Evolutionary conservation across 768 basidiomycete genomes (phyloP).

Genomic region (Lactarius indigo): DNA sequence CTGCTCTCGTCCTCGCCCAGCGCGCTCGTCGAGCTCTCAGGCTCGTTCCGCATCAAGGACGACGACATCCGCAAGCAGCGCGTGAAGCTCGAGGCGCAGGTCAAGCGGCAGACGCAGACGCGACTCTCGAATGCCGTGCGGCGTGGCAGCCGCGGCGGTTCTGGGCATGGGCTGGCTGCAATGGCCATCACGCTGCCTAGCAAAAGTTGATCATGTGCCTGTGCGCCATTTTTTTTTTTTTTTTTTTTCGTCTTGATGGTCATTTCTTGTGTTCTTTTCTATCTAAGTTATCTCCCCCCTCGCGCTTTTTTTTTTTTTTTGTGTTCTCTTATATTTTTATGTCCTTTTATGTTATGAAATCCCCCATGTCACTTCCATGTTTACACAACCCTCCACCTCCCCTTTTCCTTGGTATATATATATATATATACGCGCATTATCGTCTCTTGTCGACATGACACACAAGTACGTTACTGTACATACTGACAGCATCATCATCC

Average conservation of each 20-base stretch:
- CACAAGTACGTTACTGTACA: not conserved
- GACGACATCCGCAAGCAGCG: conserved; percentile 77
- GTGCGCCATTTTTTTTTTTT: not conserved
- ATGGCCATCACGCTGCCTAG: conserved; percentile 31
- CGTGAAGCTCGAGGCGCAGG: conserved; percentile 68
- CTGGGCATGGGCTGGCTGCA: not conserved
- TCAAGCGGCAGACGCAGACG: conserved; percentile 53
- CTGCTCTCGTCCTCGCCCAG: conserved; percentile 59
- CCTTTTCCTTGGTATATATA: not conserved
- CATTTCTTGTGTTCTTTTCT: not conserved
- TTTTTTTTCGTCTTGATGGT: not conserved
- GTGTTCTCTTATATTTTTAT: not conserved
- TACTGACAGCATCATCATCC: not conserved
- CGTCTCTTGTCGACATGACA: not conserved
- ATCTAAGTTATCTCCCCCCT: not conserved
- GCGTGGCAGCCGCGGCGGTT: not conserved
- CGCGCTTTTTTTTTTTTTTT: not conserved
- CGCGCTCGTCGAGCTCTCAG: conserved; percentile 55
- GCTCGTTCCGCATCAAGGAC: conserved; percentile 71
- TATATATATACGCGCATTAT: not conserved
- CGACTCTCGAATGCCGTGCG: conserved; percentile 27
- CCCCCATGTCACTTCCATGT: not conserved
- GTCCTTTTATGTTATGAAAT: not conserved
- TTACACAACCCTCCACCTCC: not conserved
- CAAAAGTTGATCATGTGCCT: conserved; percentile 13